Evolutionary conservation across 352 stramenopile genomes (phyloP), one percentile per base, ranked within the genome.

Genomic region (Globisporangium emineosum): DNA sequence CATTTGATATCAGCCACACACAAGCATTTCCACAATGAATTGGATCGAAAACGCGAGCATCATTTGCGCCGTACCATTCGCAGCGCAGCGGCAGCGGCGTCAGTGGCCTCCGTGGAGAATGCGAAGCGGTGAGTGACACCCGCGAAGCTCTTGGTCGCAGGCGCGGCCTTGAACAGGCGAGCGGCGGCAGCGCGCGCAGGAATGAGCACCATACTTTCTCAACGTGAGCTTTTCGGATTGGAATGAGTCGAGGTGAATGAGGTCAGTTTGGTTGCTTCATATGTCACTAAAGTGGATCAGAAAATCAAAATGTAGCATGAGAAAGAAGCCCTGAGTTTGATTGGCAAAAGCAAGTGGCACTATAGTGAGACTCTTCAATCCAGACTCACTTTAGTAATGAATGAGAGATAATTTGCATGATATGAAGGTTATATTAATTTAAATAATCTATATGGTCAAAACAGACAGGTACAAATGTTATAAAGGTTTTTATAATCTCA

Each of bases 91-190:
- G 84, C 81, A 5, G 84, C 84, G 4, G 81, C 84, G 17, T 91
- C 82, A 27, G 82, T 90, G 15, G 83, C 84, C 67, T 91, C 77
- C 19, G 77, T 88, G 0, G 84, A 90, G 58, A 89, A 85, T 2
- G 69, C 61, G 7, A 75, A 40, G 45, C 64, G 67, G 23, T 70
- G 69, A 6, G 54, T 45, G 33, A 66, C 37, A 19, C 45, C 27
- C 15, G 60, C 42, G 25, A 49, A 61, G 55, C 35, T 49, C 49
- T 65, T 47, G 42, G 58, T 25, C 19, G 50, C 27, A 29, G 62
- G 42, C 52, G 60, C 64, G 1, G 29, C 21, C 47, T 68, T 70
- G 32, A 81, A 69, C 42, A 87, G 74, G 74, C 70, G 64, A 47
- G 64, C 66, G 29, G 72, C 65, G 40, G 57, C 64, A 23, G 71